phyloP scores from a whole-genome alignment of 2,329 filamentous ascomycete genomes.

The Monilinia fructigena region DNA sequence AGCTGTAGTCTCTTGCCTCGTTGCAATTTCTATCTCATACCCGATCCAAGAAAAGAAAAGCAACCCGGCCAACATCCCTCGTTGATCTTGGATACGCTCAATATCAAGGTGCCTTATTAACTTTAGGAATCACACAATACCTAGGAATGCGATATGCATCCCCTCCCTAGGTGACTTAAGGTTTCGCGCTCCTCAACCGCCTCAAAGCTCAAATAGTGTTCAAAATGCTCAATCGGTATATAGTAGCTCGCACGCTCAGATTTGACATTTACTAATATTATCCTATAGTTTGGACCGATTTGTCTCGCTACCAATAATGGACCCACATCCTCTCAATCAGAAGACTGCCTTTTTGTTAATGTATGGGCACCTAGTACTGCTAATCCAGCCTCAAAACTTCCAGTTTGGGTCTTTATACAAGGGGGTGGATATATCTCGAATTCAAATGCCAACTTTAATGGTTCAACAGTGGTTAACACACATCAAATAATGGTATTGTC shows the following conservation, averaged over 20 bases:
- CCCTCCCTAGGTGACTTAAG: constrained; percentile 60
- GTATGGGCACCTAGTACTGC: constrained; percentile 47
- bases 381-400: constrained; percentile 46
- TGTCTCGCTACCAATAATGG: constrained; percentile 19
- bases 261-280: not conserved
- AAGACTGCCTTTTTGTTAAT: constrained; percentile 48
- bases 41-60: not conserved
- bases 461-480: constrained; percentile 46
- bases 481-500: constrained; percentile 49
- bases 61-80: not conserved
- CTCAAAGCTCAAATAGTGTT: not conserved
- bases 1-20: not conserved
- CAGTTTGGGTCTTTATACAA: constrained; percentile 56
- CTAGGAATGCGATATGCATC: constrained; percentile 72
- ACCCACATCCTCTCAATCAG: constrained; percentile 14
- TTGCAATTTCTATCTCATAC: not conserved
- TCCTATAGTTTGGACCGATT: constrained; percentile 22
- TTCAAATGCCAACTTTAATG: constrained; percentile 54
- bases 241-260: not conserved
- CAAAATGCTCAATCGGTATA: constrained; percentile 17
- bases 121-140: constrained; percentile 64
- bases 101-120: constrained; percentile 56
- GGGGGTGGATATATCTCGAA: constrained; percentile 49
- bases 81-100: constrained; percentile 63
- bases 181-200: constrained; percentile 49